Evolutionary conservation across 2,329 filamentous ascomycete species (phyloP).

Genomic region (Mycosphaerelloides madeirae): DNA sequence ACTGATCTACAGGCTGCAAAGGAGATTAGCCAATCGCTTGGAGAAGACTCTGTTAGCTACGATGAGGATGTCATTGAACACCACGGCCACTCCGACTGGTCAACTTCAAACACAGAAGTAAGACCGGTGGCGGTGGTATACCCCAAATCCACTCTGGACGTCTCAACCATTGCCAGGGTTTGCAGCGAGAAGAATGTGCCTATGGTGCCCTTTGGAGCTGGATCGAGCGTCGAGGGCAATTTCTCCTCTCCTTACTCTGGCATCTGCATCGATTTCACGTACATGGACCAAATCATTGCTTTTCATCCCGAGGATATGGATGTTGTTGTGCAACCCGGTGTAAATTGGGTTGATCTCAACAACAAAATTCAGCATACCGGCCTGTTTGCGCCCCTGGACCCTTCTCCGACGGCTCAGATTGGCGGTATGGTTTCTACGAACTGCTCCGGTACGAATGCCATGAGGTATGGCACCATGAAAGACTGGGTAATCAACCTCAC

Average conservation of each 20-base stretch:
- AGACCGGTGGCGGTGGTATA: conserved; percentile 20
- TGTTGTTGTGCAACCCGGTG: conserved; percentile 81
- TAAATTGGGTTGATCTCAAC: conserved; percentile 90
- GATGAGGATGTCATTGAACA: conserved; percentile 21
- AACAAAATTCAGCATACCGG: conserved; percentile 66
- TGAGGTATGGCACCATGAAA: conserved; percentile 80
- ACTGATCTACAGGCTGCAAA: conserved; percentile 11
- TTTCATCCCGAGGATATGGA: conserved; percentile 88
- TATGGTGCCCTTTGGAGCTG: conserved; percentile 20
- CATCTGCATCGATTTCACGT: conserved; percentile 81
- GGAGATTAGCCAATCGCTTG: conserved; percentile 8
- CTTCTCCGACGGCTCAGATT: conserved; percentile 69
- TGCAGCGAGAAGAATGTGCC: conserved; percentile 16
- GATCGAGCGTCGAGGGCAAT: conserved; percentile 65
- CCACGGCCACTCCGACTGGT: conserved; percentile 21
- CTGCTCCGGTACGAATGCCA: conserved; percentile 61
- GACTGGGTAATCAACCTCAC: conserved; percentile 83
- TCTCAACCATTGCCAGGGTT: conserved; percentile 11
- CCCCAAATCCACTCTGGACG: conserved; percentile 15
- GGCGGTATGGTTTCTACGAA: conserved; percentile 81
- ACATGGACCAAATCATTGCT: conserved; percentile 77
- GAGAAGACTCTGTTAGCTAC: conserved; percentile 16
- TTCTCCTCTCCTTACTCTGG: conserved; percentile 84
- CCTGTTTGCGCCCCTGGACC: conserved; percentile 88
- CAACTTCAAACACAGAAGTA: conserved; percentile 14